Base-by-base conservation (phyloP, 2,329 filamentous ascomycete genomes). In the Scedosporium aurantiacum region DNA sequence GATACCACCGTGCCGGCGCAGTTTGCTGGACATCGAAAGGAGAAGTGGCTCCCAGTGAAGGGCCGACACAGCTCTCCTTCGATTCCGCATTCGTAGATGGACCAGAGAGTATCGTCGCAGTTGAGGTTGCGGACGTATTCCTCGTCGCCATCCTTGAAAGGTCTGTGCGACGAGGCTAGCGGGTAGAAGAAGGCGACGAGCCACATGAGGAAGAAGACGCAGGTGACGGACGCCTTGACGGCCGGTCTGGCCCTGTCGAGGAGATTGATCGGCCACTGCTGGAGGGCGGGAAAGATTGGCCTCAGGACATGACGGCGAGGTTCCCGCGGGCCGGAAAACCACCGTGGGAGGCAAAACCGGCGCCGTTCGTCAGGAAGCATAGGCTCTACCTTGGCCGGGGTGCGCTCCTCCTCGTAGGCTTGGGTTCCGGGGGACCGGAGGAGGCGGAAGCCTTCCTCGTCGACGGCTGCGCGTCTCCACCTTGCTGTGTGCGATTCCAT, bases 1-100 rank as follows among this genome's bases (percentile, higher is more conserved):
- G 83, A 69, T 58, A 75, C 32, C 10, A 37, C 70, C 2, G 73
- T 71, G 41, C 76, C 75, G 58, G 76, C 77, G 67, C 84, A 86
- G 63, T 81, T 79, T 7, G 81, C 82, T 1, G 83, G 83, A 65
- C 84, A 87, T 59, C 82, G 75, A 65, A 87, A 86, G 1, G 82
- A 72, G 64, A 84, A 75, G 0, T 77, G 76, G 23, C 69, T 72
- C 65, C 84, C 83, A n/a, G 75, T 74, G 64, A 86, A 86, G 0
- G 84, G 83, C 8, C 80, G 77, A 67, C 84, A 87, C 23, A 77
- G 71, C 62, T 81, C 76, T 2, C 84, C 83, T 64, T 86, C 79
- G 14, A 86, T 65, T 1, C 82, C 83, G 67, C 84, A 87, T 43
- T 74, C 74, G 25, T 78, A 78, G 58, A 80, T 66, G 28, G 72